phyloP scores from a whole-genome alignment of 768 basidiomycete species.

The Phanerodontia chrysosporium region DNA sequence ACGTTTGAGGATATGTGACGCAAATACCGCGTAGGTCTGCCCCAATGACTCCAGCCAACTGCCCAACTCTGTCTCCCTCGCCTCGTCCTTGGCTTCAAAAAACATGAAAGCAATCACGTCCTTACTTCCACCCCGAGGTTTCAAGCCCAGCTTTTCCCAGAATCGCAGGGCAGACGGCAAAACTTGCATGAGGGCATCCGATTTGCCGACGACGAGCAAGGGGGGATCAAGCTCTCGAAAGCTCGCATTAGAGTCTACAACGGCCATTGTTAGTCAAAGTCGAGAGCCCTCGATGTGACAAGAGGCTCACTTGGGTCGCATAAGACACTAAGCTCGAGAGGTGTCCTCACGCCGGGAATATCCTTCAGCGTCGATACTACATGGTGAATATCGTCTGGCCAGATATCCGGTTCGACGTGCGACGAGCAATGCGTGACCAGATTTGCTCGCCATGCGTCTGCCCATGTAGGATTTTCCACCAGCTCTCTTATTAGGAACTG shows the following conservation, averaged over 20 bases:
- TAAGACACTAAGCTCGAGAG: conserved; percentile 34
- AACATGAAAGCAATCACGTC: conserved; percentile 65
- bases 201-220: conserved; percentile 61
- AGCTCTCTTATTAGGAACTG: conserved; percentile 60
- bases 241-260: neutral
- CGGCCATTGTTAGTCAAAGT: neutral
- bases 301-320: neutral
- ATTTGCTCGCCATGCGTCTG: conserved; percentile 55
- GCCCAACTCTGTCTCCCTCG: conserved; percentile 44
- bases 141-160: conserved; percentile 81
- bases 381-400: conserved; percentile 53
- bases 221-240: conserved; percentile 42
- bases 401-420: conserved; percentile 35
- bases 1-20: neutral
- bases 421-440: conserved; percentile 18
- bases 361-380: conserved; percentile 40
- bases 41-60: conserved; percentile 56
- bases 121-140: conserved; percentile 68
- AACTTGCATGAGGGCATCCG: conserved; percentile 64
- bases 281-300: neutral
- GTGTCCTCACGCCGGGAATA: conserved; percentile 35
- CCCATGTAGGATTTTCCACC: conserved; percentile 71
- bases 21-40: conserved; percentile 54
- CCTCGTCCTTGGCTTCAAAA: conserved; percentile 56
- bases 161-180: conserved; percentile 70